These are phyloP conservation scores for Lipomyces chichibuensis DNA, from an alignment of 805 yeast species.

Conservation along the genomic window DNA sequence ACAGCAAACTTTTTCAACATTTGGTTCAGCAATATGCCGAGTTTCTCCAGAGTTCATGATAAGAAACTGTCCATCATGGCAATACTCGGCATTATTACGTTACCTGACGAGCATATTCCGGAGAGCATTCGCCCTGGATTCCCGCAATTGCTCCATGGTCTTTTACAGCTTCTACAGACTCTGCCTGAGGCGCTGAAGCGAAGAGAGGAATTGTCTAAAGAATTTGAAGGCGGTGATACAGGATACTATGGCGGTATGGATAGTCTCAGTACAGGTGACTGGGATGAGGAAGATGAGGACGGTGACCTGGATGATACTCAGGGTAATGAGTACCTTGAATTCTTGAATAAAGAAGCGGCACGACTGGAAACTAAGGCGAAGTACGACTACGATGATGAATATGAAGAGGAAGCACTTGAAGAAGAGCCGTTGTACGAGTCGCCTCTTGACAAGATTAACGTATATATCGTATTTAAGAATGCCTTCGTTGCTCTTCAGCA, in stretches of 20 bases:
- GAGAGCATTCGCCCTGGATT: slow-evolving; percentile 39
- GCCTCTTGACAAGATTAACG: slow-evolving; percentile 75
- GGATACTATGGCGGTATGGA: slow-evolving; percentile 39
- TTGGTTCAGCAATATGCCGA: slow-evolving; percentile 66
- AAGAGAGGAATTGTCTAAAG: slow-evolving; percentile 64
- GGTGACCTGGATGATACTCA: slow-evolving; percentile 44
- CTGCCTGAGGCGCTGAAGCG: slow-evolving; percentile 73
- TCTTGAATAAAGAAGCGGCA: slow-evolving; percentile 26
- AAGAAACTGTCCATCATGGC: slow-evolving; percentile 76
- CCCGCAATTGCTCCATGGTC: slow-evolving; percentile 54
- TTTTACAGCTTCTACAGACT: slow-evolving; percentile 57
- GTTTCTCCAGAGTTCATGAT: slow-evolving; percentile 73
- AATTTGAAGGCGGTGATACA: slow-evolving; percentile 47
- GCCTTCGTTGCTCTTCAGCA: slow-evolving; percentile 45
- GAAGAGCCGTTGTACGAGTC: slow-evolving; percentile 83
- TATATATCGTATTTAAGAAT: slow-evolving; percentile 66
- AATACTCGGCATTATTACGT: slow-evolving; percentile 54
- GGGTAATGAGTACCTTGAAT: slow-evolving; percentile 33
- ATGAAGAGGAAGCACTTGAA: slow-evolving; percentile 51
- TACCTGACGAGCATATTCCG: slow-evolving; percentile 44
- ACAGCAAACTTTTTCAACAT: slow-evolving; percentile 57
- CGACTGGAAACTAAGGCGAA: slow-evolving; percentile 13
- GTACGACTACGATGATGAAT: slow-evolving; percentile 9
- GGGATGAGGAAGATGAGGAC: slow-evolving; percentile 42
- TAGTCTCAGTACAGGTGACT: slow-evolving; percentile 39